Base-by-base conservation (phyloP, 345 rosid genomes). In the Reutealis trisperma region DNA sequence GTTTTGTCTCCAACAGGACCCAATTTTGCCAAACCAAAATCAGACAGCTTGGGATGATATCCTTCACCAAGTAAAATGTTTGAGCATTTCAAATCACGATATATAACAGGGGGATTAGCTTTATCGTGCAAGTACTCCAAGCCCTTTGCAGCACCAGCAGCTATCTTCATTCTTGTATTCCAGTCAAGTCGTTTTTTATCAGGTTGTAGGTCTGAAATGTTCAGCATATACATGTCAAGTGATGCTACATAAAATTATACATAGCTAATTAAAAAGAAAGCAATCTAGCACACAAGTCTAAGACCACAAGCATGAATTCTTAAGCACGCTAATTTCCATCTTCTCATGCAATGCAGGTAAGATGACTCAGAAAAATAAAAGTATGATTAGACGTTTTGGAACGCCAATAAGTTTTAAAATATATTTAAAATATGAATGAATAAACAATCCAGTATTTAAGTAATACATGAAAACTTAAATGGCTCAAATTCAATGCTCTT, bases 1-100 rank as follows among this genome's bases (percentile, higher is more conserved):
- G 96, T 92, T 25, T 90, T 89, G 75, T 94, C 98, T 8, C 97
- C 98, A 73, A 89, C 94, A 55, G 97, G 96, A 5, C 98, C 98
- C 72, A 94, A 81, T 83, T 94, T 94, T 72, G 98, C 98, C 84
- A 94, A 85, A 63, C 98, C 98, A 32, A 94, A 94, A 83, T 94
- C 98, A 60, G 97, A 94, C 41, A 94, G 90, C 93, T 90, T 94
- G 47, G 98, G 94, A 75, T 76, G 88, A 82, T 84, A 93, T 34
- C 85, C 91, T 82, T 89, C 88, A 0, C 84, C 95, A 25, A 93
- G 95, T 68, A 93, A 85, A 80, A 93, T 93, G 83, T 93, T 90
- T 32, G 97, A 88, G 86, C 97, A 90, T 87, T 93, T 93, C 81
- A 93, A 77, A 72, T 93, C 95, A 12, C 98, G 87, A 64, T 89